phyloP scores from a whole-genome alignment of 2,329 filamentous ascomycete species.

The Neofusicoccum laricinum region DNA sequence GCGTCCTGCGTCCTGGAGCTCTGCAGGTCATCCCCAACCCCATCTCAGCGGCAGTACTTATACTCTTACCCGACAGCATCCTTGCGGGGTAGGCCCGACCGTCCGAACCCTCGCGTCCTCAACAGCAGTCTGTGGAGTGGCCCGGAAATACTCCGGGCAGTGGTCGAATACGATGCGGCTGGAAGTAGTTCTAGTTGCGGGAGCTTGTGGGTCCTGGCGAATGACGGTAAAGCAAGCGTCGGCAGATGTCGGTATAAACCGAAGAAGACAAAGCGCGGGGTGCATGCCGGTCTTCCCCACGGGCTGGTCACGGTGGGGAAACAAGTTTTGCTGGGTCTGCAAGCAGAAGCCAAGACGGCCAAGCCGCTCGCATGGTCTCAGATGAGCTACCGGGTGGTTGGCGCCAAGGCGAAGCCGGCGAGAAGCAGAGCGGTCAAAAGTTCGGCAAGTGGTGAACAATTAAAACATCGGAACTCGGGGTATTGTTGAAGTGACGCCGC shows the following conservation, averaged over 20 bases:
- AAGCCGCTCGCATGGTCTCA: neutral
- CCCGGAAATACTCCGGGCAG: neutral
- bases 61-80: neutral
- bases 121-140: neutral
- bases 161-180: neutral
- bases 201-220: neutral
- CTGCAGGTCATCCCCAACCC: neutral
- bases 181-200: neutral
- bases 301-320: neutral
- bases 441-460: too few relatives aligned
- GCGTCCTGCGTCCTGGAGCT: neutral
- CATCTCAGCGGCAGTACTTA: neutral
- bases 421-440: too few relatives aligned
- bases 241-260: neutral
- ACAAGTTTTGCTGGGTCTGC: neutral
- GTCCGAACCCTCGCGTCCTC: neutral
- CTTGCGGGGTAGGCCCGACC: neutral
- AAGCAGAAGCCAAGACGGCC: neutral
- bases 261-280: neutral
- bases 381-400: neutral
- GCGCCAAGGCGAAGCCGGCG: too few relatives aligned
- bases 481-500: too few relatives aligned
- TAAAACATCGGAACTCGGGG: too few relatives aligned
- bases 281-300: neutral
- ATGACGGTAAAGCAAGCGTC: neutral